Evolutionary conservation across 805 yeast genomes (phyloP).

Genomic region (Lachancea sp.): DNA sequence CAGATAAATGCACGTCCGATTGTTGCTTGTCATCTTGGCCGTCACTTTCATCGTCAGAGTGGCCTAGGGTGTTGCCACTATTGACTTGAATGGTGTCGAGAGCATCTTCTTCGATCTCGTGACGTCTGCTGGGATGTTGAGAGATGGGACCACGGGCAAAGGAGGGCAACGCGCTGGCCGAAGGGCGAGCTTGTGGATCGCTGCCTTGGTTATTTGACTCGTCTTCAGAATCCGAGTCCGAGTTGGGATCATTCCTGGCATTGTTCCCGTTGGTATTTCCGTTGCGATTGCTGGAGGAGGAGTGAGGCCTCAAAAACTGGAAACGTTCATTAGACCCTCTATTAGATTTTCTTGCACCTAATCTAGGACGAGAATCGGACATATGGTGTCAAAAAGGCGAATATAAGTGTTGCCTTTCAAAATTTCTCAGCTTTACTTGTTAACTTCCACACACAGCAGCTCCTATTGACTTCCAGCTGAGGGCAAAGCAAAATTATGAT

Average conservation of each 20-base stretch:
- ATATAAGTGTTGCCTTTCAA: not conserved
- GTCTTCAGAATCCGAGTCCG: constrained; percentile 13
- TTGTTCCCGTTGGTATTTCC: not conserved
- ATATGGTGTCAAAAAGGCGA: not conserved
- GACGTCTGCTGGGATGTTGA: constrained; percentile 6
- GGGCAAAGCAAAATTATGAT: too few species aligned
- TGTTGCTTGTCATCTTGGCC: not conserved
- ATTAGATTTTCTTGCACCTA: constrained; percentile 4
- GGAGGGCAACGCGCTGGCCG: constrained; percentile 11
- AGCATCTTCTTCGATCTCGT: constrained; percentile 19
- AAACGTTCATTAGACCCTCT: constrained; percentile 7
- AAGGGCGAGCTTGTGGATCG: constrained; percentile 1
- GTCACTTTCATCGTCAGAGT: constrained; percentile 5
- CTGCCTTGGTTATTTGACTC: constrained; percentile 1
- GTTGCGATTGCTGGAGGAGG: constrained; percentile 5
- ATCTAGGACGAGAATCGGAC: constrained; percentile 5
- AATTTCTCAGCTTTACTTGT: too few species aligned
- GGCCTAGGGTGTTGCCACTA: constrained; percentile 13
- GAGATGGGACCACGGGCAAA: constrained; percentile 7
- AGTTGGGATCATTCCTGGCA: not conserved
- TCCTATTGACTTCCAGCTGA: too few species aligned
- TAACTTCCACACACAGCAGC: too few species aligned
- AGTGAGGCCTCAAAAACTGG: constrained; percentile 5
- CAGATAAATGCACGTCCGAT: not conserved
- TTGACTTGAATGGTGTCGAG: constrained; percentile 17